phyloP scores from a whole-genome alignment of 116 monocot genomes.

The Zostera marina region DNA sequence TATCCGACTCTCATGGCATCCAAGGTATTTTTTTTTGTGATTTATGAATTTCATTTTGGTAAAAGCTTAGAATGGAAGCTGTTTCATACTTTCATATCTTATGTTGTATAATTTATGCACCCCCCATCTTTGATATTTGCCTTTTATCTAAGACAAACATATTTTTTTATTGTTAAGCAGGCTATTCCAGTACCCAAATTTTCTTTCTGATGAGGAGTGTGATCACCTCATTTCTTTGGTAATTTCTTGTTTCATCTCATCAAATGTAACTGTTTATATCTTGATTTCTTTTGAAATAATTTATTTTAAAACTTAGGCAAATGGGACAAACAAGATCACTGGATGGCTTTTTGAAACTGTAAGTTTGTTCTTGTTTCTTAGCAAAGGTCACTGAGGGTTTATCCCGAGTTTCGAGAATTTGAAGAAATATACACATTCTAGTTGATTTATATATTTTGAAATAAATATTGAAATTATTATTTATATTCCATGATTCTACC shows the following conservation, averaged over 20 bases:
- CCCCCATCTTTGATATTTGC: not conserved
- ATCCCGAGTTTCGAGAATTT: not conserved
- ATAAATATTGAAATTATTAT: not conserved
- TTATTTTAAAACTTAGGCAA: slow-evolving; percentile 7
- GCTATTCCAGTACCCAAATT: slow-evolving; percentile 47
- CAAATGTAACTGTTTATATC: not conserved
- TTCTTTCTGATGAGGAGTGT: slow-evolving; percentile 49
- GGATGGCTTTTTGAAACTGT: slow-evolving; percentile 5
- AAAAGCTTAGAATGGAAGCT: no score
- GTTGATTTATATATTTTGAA: not conserved
- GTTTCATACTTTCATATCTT: no score
- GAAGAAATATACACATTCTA: not conserved
- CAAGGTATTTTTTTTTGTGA: slow-evolving; percentile 23
- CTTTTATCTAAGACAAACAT: not conserved
- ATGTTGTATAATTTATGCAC: no score
- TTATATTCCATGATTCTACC: no score
- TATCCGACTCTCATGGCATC: slow-evolving; percentile 33
- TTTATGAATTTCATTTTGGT: not conserved
- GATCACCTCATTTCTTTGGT: slow-evolving; percentile 58
- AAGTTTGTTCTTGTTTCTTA: not conserved
- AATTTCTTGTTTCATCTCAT: slow-evolving; percentile 3
- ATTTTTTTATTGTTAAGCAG: slow-evolving; percentile 9
- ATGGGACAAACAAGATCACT: slow-evolving; percentile 1
- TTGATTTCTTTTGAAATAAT: slow-evolving; percentile 3
- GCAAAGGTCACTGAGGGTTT: not conserved